These are phyloP conservation scores for Pleurotus ostreatus DNA, from an alignment of 768 basidiomycete species.

Conservation along the genomic window DNA sequence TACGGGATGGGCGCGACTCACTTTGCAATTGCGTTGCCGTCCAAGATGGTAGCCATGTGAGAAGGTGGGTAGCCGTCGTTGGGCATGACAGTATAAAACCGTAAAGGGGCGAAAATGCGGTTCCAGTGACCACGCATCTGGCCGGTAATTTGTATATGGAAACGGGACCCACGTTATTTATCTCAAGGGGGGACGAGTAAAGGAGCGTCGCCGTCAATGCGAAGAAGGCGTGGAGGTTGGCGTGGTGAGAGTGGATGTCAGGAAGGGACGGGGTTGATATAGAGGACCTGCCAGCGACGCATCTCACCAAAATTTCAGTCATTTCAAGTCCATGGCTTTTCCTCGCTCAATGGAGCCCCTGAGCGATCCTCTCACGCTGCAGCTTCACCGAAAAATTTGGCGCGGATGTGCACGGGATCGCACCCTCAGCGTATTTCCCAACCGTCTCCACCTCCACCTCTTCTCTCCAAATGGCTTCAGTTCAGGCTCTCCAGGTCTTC, in stretches of 20 bases:
- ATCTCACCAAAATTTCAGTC: slow-evolving; percentile 1
- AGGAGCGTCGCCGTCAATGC: not conserved
- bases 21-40: slow-evolving; percentile 86
- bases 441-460: slow-evolving; percentile 14
- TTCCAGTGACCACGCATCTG: slow-evolving; percentile 2
- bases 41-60: slow-evolving; percentile 55
- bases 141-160: slow-evolving; percentile 6
- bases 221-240: slow-evolving; percentile 9
- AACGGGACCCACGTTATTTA: slow-evolving; percentile 8
- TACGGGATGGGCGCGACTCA: slow-evolving; percentile 27
- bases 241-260: slow-evolving; percentile 1
- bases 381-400: slow-evolving; percentile 5
- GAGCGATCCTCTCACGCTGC: not conserved
- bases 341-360: not conserved
- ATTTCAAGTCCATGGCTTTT: not conserved
- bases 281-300: not conserved
- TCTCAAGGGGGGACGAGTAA: slow-evolving; percentile 6
- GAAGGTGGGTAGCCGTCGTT: not conserved
- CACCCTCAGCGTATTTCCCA: slow-evolving; percentile 11
- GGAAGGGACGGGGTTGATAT: not conserved
- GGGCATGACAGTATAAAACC: slow-evolving; percentile 2
- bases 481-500: slow-evolving; percentile 47
- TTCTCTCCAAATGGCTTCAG: slow-evolving; percentile 42
- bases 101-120: slow-evolving; percentile 7
- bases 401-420: slow-evolving; percentile 10